phyloP scores from a whole-genome alignment of 352 stramenopile species.

The Phytophthora aleatoria region DNA sequence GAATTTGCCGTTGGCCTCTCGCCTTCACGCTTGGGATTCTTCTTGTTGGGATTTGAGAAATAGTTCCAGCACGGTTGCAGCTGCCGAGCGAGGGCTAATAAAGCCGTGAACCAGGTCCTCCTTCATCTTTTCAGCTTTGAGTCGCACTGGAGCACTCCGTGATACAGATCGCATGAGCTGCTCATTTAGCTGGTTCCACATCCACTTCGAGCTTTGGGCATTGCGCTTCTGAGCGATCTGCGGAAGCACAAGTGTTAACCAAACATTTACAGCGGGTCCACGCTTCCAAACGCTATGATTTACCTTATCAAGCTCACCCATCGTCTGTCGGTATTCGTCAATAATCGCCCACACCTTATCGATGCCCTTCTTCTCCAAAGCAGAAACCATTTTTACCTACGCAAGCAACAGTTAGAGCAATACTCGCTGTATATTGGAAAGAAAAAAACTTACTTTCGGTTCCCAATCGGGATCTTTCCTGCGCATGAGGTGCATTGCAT shows the following conservation, averaged over 20 bases:
- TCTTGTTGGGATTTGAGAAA: slow-evolving; percentile 59
- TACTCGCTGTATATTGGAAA: neutral
- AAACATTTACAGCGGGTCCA: neutral
- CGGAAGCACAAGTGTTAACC: neutral
- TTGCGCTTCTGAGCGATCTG: slow-evolving; percentile 75
- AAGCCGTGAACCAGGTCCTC: slow-evolving; percentile 67
- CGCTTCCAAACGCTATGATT: neutral
- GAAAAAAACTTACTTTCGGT: slow-evolving; percentile 44
- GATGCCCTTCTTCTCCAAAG: slow-evolving; percentile 67
- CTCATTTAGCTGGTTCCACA: slow-evolving; percentile 82
- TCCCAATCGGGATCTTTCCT: slow-evolving; percentile 86
- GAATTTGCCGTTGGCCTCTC: slow-evolving; percentile 2
- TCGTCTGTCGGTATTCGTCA: slow-evolving; percentile 61
- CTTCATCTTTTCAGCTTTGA: slow-evolving; percentile 61
- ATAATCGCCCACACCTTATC: slow-evolving; percentile 76
- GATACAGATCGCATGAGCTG: slow-evolving; percentile 74
- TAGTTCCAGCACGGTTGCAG: slow-evolving; percentile 59
- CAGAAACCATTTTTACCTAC: slow-evolving; percentile 76
- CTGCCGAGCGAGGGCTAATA: slow-evolving; percentile 68
- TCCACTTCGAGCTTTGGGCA: slow-evolving; percentile 77
- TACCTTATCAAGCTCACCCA: slow-evolving; percentile 65
- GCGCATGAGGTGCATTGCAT: slow-evolving; percentile 83
- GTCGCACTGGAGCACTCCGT: slow-evolving; percentile 44
- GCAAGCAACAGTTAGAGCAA: slow-evolving; percentile 3
- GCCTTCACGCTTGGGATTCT: slow-evolving; percentile 15